Conservation (phyloP, 352 stramenopile genomes). For the Phytophthora pini region DNA sequence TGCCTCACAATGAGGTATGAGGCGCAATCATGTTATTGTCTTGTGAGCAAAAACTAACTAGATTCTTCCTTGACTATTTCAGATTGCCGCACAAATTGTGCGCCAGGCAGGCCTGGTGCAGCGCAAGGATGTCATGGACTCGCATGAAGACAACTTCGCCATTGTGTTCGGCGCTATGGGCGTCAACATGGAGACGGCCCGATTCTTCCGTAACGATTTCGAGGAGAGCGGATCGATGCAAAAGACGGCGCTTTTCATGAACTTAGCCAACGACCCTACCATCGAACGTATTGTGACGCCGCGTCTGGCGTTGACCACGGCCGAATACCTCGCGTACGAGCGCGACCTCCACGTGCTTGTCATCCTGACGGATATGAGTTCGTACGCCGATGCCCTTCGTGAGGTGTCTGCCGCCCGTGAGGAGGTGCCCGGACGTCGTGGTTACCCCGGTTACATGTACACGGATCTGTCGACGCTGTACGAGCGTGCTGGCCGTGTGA, state of each 20-base stretch:
- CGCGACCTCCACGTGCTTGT: conserved; percentile 99
- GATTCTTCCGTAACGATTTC: conserved; percentile 98
- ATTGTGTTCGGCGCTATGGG: conserved; percentile 99
- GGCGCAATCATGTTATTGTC: neutral
- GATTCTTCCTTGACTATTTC: conserved; percentile 12
- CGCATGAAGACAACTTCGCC: conserved; percentile 99
- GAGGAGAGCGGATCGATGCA: conserved; percentile 98
- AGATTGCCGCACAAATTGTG: conserved; percentile 98
- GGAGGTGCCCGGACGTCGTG: conserved; percentile 97
- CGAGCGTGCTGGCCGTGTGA: conserved; percentile 97
- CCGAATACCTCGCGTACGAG: conserved; percentile 99
- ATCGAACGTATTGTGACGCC: conserved; percentile 99
- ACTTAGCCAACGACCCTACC: conserved; percentile 99
- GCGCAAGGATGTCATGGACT: conserved; percentile 98
- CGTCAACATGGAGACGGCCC: conserved; percentile 99
- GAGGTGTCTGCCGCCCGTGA: conserved; percentile 95
- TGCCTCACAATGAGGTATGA: conserved; percentile 97
- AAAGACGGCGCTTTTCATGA: conserved; percentile 98
- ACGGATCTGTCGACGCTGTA: conserved; percentile 99
- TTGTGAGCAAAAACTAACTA: conserved; percentile 3
- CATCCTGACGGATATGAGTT: conserved; percentile 99
- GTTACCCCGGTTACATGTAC: conserved; percentile 99
- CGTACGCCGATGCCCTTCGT: conserved; percentile 98
- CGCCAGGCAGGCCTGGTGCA: conserved; percentile 98
- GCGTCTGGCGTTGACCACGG: conserved; percentile 97